A percentile compares a stretch with the other conserved stretches of the same genome.
Conservation (phyloP, 768 basidiomycete genomes). For the Pleurotus djamor region DNA sequence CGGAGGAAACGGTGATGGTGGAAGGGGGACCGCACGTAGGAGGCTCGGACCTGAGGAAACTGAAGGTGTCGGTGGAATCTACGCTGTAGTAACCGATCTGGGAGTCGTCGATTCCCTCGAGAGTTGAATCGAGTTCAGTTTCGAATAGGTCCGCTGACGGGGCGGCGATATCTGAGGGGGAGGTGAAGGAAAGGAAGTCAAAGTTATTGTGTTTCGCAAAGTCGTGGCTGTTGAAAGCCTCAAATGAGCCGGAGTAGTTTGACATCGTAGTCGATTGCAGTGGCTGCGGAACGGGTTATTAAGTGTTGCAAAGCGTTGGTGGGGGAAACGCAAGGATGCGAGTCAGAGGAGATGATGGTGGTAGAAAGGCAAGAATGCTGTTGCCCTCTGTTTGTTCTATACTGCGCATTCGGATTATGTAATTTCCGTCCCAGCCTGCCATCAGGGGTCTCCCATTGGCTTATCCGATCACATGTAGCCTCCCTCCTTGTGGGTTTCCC, state of each 20-base stretch:
- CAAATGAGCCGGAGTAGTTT: slow-evolving; percentile 25
- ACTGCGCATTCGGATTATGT: slow-evolving; percentile 6
- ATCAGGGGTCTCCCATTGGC: not conserved
- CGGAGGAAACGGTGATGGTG: slow-evolving; percentile 75
- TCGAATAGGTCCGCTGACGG: slow-evolving; percentile 85
- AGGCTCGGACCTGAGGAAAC: slow-evolving; percentile 59
- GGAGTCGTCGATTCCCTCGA: slow-evolving; percentile 64
- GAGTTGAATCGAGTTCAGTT: slow-evolving; percentile 71
- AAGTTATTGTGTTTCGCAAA: slow-evolving; percentile 38
- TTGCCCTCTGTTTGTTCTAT: slow-evolving; percentile 1
- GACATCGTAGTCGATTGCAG: slow-evolving; percentile 24
- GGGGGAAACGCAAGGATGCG: slow-evolving; percentile 17
- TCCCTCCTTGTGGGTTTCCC: not conserved
- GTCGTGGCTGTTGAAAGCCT: slow-evolving; percentile 32
- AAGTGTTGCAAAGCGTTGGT: not conserved
- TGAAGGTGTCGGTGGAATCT: slow-evolving; percentile 63
- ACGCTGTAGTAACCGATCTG: slow-evolving; percentile 63
- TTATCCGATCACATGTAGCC: not conserved
- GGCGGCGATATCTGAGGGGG: slow-evolving; percentile 68
- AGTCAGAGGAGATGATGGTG: slow-evolving; percentile 22
- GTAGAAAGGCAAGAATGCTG: slow-evolving; percentile 12
- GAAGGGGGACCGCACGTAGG: slow-evolving; percentile 73
- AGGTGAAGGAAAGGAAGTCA: slow-evolving; percentile 70
- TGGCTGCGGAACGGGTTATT: slow-evolving; percentile 21
- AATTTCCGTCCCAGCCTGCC: not conserved